Base-by-base conservation (phyloP, 768 basidiomycete genomes). In the Mycena chlorophos region DNA sequence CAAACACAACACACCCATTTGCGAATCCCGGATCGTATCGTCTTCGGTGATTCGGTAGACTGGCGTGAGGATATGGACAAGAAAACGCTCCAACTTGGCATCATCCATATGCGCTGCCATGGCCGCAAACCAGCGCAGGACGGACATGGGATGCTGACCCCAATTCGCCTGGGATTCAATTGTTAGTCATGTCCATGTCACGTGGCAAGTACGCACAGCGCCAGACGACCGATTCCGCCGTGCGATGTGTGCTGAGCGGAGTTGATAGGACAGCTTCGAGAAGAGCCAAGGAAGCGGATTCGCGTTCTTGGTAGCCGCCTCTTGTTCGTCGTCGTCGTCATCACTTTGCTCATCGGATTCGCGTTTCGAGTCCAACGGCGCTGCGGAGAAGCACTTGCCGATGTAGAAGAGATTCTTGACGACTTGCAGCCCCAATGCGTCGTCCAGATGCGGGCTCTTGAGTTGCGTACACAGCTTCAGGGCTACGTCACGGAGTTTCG, bases 361-460 rank as follows among this genome's bases (percentile, higher is more conserved):
- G 6, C 69, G 65, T 17, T 57, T 51, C 4, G 57, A 6, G 14
- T 8, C 27, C 23, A 65, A 51, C 17, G 77, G 71, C 29, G 79
- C 66, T 23, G 76, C 70, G 55, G 75, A 78, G 69, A 91, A 96
- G 68, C 87, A 88, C 71, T 91, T 94, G 22, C 91, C 92, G n/a
- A 96, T 74, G 66, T 89, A 94, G 65, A 95, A 93, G 23, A 98
- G 69, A 64, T 98, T 93, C 75, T 97, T 98, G 63, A 96, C 92
- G 10, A 92, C 73, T 72, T 98, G 93, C 61, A 93, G 66, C 55
- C 86, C 78, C n/a, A 91, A 76, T 0, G 78, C 65, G 22, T 86
- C 85, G 60, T 91, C 89, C 42, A 93, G 71, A 57, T 91, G 82
- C 16, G 86, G 80, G 65, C 94, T 93, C 72, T 88, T 89, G 56